These are phyloP conservation scores for Penicillium roqueforti DNA, from an alignment of 495 filamentous ascomycete species.

Conservation along the genomic window DNA sequence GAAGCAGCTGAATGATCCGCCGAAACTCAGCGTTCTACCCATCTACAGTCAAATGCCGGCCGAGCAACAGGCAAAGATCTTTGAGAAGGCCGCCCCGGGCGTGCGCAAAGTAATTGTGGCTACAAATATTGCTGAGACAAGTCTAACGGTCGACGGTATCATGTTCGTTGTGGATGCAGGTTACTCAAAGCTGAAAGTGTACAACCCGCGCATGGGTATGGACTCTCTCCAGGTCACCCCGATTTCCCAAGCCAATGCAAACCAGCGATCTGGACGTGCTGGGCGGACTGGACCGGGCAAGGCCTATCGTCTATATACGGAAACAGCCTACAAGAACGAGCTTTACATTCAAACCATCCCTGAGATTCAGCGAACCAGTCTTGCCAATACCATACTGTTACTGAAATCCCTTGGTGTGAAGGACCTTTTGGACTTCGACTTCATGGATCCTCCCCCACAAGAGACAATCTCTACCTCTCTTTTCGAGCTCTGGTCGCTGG, in stretches of 20 bases:
- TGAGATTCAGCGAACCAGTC: slow-evolving; percentile 94
- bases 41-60: slow-evolving; percentile 99
- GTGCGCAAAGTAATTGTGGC: slow-evolving; percentile 97
- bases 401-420: slow-evolving; percentile 93
- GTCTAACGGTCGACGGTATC: slow-evolving; percentile 96
- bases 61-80: slow-evolving; percentile 95
- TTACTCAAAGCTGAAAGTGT: slow-evolving; percentile 96
- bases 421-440: slow-evolving; percentile 95
- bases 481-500: slow-evolving; percentile 97
- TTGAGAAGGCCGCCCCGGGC: slow-evolving; percentile 83
- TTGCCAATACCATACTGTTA: slow-evolving; percentile 89
- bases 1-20: slow-evolving; percentile 89
- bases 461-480: slow-evolving; percentile 96
- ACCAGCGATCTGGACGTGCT: slow-evolving; percentile 88
- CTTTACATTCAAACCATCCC: slow-evolving; percentile 97
- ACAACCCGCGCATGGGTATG: slow-evolving; percentile 99
- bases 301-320: slow-evolving; percentile 91
- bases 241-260: slow-evolving; percentile 94
- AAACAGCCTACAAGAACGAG: slow-evolving; percentile 92
- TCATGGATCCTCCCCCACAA: slow-evolving; percentile 98
- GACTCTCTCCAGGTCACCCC: slow-evolving; percentile 98
- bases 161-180: slow-evolving; percentile 98
- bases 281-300: slow-evolving; percentile 95
- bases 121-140: slow-evolving; percentile 98
- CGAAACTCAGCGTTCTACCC: slow-evolving; percentile 89